These are phyloP conservation scores for Raddia guianensis DNA, from an alignment of 176 grass and related monocot genomes.

Conservation along the genomic window DNA sequence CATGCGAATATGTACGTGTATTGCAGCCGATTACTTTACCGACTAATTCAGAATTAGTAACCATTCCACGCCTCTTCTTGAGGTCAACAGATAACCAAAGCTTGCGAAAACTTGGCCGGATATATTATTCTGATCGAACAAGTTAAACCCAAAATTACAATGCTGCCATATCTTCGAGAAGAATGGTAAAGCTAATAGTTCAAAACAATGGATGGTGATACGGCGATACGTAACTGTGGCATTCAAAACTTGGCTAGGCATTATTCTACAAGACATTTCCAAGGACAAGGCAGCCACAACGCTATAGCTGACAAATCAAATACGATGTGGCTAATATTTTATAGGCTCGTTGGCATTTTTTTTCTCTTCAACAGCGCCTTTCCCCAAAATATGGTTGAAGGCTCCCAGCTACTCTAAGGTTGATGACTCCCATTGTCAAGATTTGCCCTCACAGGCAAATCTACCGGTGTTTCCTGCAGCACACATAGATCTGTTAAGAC, in stretches of 20 bases:
- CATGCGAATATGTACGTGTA: too few species aligned
- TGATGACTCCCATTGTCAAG: not conserved
- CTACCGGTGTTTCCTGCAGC: slow-evolving; percentile 49
- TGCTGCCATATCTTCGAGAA: too few species aligned
- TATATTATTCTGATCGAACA: too few species aligned
- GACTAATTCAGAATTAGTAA: too few species aligned
- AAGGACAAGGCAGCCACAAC: not conserved
- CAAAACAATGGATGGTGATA: not conserved
- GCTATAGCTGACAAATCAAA: not conserved
- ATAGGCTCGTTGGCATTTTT: not conserved
- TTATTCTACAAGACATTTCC: not conserved
- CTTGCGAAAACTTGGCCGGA: too few species aligned
- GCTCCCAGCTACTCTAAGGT: not conserved
- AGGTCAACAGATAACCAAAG: too few species aligned
- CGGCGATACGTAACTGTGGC: not conserved
- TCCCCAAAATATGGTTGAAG: not conserved
- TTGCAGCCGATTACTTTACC: too few species aligned
- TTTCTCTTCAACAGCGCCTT: not conserved
- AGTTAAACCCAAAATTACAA: too few species aligned
- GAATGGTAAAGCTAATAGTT: too few species aligned
- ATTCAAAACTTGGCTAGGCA: slow-evolving; percentile 18
- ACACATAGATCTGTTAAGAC: not conserved
- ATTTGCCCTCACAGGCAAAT: not conserved
- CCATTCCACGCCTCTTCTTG: too few species aligned
- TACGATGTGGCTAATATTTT: not conserved